phyloP scores from a whole-genome alignment of 2,329 filamentous ascomycete species.

The Neophaeococcomyces aloes region DNA sequence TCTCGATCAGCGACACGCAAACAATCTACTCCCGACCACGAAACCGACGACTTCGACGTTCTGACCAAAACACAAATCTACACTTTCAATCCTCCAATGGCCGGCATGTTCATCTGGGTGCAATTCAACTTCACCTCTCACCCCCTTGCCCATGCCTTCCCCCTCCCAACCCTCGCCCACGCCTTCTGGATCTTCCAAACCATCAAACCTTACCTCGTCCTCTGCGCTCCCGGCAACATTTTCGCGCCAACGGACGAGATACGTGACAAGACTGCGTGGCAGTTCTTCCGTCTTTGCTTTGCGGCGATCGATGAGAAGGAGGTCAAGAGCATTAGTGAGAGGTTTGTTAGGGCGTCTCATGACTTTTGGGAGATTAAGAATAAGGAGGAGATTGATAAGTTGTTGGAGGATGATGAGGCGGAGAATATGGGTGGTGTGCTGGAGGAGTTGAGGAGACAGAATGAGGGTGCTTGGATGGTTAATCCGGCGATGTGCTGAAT shows the following conservation, averaged over 20 bases:
- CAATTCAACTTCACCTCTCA: constrained; percentile 48
- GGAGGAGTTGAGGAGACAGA: not conserved
- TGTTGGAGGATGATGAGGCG: constrained; percentile 35
- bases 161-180: constrained; percentile 52
- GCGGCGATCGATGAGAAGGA: constrained; percentile 67
- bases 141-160: constrained; percentile 61
- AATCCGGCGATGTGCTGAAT: constrained; percentile 2
- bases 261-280: constrained; percentile 50
- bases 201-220: constrained; percentile 55
- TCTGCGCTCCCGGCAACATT: constrained; percentile 61
- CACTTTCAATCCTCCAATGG: constrained; percentile 68
- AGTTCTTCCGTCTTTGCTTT: constrained; percentile 71
- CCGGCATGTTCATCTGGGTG: constrained; percentile 89
- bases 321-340: constrained; percentile 49
- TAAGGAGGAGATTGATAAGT: constrained; percentile 53
- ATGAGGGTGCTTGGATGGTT: not conserved
- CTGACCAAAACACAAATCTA: constrained; percentile 64
- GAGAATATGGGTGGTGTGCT: not conserved
- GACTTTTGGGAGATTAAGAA: constrained; percentile 69
- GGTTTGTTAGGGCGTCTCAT: constrained; percentile 58
- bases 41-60: constrained; percentile 57
- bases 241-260: constrained; percentile 61
- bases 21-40: constrained; percentile 16
- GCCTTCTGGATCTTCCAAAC: constrained; percentile 65
- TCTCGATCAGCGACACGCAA: not conserved